phyloP scores from a whole-genome alignment of 768 basidiomycete species.

The Gymnopilus dilepis region DNA sequence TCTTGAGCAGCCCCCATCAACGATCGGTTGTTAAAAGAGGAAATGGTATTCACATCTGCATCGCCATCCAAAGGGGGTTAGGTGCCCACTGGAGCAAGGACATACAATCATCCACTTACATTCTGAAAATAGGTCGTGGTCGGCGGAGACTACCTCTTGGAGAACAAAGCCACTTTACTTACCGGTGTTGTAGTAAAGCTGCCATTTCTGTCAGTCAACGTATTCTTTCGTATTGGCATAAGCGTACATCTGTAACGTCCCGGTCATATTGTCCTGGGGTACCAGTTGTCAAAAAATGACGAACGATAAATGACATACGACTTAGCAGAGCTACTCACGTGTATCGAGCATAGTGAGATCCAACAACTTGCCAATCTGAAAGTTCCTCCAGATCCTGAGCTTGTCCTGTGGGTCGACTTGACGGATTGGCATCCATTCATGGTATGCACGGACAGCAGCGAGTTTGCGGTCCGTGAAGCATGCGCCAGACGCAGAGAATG shows the following conservation, averaged over 20 bases:
- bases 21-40: constrained; percentile 49
- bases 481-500: constrained; percentile 56
- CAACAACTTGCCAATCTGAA: constrained; percentile 66
- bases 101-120: constrained; percentile 12
- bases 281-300: background rate
- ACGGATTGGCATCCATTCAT: constrained; percentile 69
- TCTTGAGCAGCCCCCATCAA: constrained; percentile 62
- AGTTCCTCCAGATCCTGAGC: constrained; percentile 66
- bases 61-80: constrained; percentile 3
- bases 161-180: background rate
- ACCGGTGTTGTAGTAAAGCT: constrained; percentile 60
- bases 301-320: background rate
- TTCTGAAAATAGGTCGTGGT: constrained; percentile 10
- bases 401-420: constrained; percentile 59
- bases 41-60: constrained; percentile 50
- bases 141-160: background rate
- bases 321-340: constrained; percentile 37
- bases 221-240: background rate
- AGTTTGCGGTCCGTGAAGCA: constrained; percentile 66
- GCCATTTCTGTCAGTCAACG: background rate
- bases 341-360: constrained; percentile 69
- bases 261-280: constrained; percentile 55
- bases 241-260: constrained; percentile 57
- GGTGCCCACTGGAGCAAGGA: background rate
- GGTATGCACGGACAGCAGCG: constrained; percentile 61